These are phyloP conservation scores for Aspergillus biplanus DNA, from an alignment of 495 filamentous ascomycete genomes.

Conservation along the genomic window DNA sequence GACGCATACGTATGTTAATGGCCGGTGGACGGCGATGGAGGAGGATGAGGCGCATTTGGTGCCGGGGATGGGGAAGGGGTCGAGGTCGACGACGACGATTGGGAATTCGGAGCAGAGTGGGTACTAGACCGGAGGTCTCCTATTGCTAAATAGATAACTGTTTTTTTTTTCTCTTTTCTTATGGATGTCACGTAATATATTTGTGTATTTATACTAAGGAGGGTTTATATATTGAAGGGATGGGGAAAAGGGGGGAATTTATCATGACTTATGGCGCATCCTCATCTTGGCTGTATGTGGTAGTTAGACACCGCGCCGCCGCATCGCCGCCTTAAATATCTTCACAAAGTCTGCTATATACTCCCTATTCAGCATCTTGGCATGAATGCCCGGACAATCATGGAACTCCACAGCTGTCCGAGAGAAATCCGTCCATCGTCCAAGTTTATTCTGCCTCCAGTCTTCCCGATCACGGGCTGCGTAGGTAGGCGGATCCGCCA, in stretches of 20 bases:
- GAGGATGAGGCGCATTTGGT: neutral
- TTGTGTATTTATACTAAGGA: no score
- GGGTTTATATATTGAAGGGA: no score
- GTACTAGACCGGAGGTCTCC: no score
- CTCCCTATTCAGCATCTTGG: constrained; percentile 10
- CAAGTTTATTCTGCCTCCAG: constrained; percentile 10
- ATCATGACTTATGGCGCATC: no score
- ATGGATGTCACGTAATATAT: neutral
- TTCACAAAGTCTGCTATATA: constrained; percentile 5
- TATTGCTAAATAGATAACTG: neutral
- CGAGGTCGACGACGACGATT: neutral
- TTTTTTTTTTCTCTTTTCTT: neutral
- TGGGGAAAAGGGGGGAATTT: no score
- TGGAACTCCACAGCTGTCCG: neutral
- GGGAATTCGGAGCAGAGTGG: neutral
- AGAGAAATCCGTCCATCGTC: constrained; percentile 1
- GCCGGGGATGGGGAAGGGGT: neutral
- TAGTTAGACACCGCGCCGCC: constrained; percentile 27
- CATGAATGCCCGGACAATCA: constrained; percentile 12
- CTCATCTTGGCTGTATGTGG: no score
- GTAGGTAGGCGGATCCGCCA: constrained; percentile 4
- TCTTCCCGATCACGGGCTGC: constrained; percentile 9
- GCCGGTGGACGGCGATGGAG: neutral
- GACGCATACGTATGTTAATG: neutral
- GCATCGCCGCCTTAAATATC: constrained; percentile 9